Percentiles rank a stretch among this genome's conserved stretches.
Conservation (phyloP, 148 eudicot species). For the Cornus kousa region DNA sequence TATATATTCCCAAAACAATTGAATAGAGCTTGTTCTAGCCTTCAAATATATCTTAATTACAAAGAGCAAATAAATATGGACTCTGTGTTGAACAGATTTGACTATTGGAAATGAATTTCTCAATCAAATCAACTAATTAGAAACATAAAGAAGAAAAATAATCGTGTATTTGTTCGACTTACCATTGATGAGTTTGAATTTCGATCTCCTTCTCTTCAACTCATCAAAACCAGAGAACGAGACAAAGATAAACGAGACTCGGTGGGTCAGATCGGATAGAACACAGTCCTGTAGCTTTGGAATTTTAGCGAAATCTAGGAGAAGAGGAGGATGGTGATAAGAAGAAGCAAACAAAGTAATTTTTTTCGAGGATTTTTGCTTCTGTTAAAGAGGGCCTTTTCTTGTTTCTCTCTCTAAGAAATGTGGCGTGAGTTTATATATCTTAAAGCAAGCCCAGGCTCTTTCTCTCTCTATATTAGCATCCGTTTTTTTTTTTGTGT, state of each 20-base stretch:
- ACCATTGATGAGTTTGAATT: constrained; percentile 32
- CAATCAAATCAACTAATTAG: constrained; percentile 17
- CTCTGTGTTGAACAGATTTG: constrained; percentile 17
- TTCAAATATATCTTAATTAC: neutral
- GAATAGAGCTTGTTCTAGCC: neutral
- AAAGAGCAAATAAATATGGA: constrained; percentile 2
- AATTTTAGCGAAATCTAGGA: neutral
- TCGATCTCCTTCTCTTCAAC: constrained; percentile 36
- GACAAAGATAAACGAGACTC: constrained; percentile 18
- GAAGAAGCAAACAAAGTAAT: neutral
- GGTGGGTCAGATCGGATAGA: constrained; percentile 43
- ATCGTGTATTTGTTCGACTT: constrained; percentile 1
- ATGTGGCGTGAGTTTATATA: constrained; percentile 1
- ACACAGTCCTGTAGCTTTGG: constrained; percentile 2
- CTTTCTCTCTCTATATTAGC: neutral
- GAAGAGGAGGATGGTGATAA: neutral
- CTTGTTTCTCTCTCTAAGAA: constrained; percentile 11
- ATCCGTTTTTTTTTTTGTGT: neutral
- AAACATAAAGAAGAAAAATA: neutral
- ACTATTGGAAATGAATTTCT: neutral
- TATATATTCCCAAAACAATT: neutral
- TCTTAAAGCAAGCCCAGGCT: neutral
- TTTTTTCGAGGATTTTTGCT: constrained; percentile 3
- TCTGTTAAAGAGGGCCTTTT: constrained; percentile 2
- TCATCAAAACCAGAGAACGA: constrained; percentile 27